Percentiles rank a stretch among this genome's conserved stretches.
Conservation (phyloP, 768 basidiomycete species). For the Auricularia heimuer region DNA sequence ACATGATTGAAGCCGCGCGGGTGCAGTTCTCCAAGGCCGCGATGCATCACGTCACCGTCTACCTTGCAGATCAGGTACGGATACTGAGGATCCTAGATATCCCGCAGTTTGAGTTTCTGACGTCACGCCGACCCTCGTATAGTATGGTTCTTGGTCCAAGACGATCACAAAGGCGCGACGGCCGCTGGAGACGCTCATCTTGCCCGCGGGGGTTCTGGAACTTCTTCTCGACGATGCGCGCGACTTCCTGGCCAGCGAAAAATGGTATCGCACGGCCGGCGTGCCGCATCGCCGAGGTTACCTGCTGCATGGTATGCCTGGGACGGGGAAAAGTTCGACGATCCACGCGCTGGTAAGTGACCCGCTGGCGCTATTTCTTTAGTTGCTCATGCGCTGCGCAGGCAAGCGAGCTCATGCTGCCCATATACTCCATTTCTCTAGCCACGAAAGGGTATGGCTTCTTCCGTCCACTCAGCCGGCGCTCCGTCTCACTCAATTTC, state of each 20-base stretch:
- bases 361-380: not conserved
- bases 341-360: constrained; percentile 41
- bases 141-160: constrained; percentile 21
- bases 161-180: constrained; percentile 38
- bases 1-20: not conserved
- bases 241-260: constrained; percentile 43
- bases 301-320: constrained; percentile 49
- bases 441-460: constrained; percentile 34
- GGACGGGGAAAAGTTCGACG: constrained; percentile 48
- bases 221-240: constrained; percentile 39
- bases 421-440: constrained; percentile 36
- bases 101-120: no score
- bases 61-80: constrained; percentile 25
- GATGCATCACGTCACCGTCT: constrained; percentile 16
- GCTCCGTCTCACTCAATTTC: not conserved
- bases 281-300: constrained; percentile 52
- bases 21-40: not conserved
- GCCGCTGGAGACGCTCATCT: constrained; percentile 42
- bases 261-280: constrained; percentile 49
- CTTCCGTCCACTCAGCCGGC: not conserved
- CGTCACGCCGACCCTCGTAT: no score
- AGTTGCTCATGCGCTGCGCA: not conserved
- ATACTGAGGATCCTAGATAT: constrained; percentile 8
- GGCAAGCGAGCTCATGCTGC: constrained; percentile 16
- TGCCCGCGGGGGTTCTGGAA: constrained; percentile 37